These are phyloP conservation scores for Cardiospermum halicacabum DNA, from an alignment of 345 rosid genomes.

Conservation along the genomic window DNA sequence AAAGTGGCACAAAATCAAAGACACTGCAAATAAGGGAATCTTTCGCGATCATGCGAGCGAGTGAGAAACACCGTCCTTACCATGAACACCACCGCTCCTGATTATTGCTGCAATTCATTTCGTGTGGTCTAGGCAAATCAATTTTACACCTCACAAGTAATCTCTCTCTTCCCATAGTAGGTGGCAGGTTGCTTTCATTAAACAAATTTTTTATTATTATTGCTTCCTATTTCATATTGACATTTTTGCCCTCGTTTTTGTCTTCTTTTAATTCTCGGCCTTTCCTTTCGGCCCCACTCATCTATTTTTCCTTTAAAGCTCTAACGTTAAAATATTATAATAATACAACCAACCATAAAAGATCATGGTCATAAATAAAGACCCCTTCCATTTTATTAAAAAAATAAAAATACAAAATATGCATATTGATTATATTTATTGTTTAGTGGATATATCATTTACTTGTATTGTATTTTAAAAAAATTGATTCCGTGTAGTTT, in stretches of 20 bases:
- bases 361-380: too few relatives aligned
- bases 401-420: too few relatives aligned
- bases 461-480: too few relatives aligned
- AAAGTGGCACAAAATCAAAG: not conserved
- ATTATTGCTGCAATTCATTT: constrained; percentile 9
- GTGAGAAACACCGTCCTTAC: not conserved
- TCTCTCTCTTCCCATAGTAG: constrained; percentile 25
- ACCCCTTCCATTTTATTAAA: too few relatives aligned
- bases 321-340: too few relatives aligned
- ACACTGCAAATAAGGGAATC: not conserved
- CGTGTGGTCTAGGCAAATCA: constrained; percentile 20
- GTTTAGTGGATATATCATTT: too few relatives aligned
- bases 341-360: too few relatives aligned
- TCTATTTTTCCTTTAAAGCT: too few relatives aligned
- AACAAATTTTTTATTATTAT: constrained; percentile 10
- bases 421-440: too few relatives aligned
- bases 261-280: too few relatives aligned
- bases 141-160: constrained; percentile 24
- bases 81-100: not conserved
- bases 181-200: constrained; percentile 54
- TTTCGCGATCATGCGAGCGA: not conserved
- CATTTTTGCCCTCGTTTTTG: constrained; percentile 6
- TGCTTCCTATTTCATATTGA: constrained; percentile 20
- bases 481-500: too few relatives aligned
- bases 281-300: too few relatives aligned